Base-by-base conservation (phyloP, 2,329 filamentous ascomycete species). In the Simplicillium sp. region DNA sequence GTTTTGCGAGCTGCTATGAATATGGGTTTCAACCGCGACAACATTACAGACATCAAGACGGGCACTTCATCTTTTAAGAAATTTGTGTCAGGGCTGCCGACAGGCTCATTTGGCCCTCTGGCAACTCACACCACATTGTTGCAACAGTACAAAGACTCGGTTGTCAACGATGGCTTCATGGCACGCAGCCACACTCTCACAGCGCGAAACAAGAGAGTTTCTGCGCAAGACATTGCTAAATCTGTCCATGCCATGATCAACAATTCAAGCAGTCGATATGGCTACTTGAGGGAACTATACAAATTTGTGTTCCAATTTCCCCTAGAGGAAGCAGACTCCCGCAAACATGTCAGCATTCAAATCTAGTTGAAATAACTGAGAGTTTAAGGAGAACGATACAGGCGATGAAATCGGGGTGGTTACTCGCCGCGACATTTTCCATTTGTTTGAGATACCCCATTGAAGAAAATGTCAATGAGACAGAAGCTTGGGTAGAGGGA, bases 1-100 rank as follows among this genome's bases (percentile, higher is more conserved):
- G 80, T 94, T 28, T 68, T 94, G 33, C 88, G 88, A 56, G 87
- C 89, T 1, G 89, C 88, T 17, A 81, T 90, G 66, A 89, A 90
- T 54, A 76, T 84, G 3, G 88, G 88, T 11, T 95, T 84, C 62
- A 74, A 77, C 44, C 82, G 85, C 8, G 71, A 77, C 15, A 56
- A 65, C 2, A 65, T 69, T 11, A 54, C 61, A 11, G 60, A 66
- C 8, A 63, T 66, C 28, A 68, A 62, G 48, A 60, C 60, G 37
- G 70, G 61, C 48, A 67, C 68, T 3, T 63, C 67, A 11, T 73
- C 75, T 1, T 65, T 96, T 2, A 82, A 87, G 20, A 70, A 75
- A 2, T 95, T 92, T 54, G 80, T 90, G 37, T 83, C 88, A 53
- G 70, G 75, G 11, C 69, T 95, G 4, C 83, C 85, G 0, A 71